Evolutionary conservation across 192 early-diverging fungal species (phyloP), one percentile per base, ranked within the genome.

Genomic region (Coemansia sp.): DNA sequence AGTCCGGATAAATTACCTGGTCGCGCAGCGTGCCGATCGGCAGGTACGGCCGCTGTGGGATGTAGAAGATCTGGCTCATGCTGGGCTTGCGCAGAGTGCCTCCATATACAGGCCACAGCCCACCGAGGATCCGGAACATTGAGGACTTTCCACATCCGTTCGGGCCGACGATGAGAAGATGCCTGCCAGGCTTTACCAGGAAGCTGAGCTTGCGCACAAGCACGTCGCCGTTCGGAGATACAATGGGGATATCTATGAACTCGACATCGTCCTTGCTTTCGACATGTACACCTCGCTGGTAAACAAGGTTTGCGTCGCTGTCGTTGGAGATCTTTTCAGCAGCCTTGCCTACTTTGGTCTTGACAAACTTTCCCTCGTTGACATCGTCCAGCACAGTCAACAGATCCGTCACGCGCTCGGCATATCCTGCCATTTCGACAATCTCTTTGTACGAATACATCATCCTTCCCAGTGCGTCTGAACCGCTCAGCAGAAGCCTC

Each of bases 1-100:
- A 91, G 71, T 97, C 87, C 14, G 97, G 97, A 75, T 99, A 99
- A 57, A 98, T 97, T 61, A 99, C 86, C 84, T 97, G 95, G 77
- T 98, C 96, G 36, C 97, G 89, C 50, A 99, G 79, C 2, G 93
- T 96, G 41, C 97, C 95, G 28, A 94, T 71, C 36, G 93, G 89
- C 29, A 99, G 82, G 63, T 99, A 99, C n/a, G 97, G 97, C 34
- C 94, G 87, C 74, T 99, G 97, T 27, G 97, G 96, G 59, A 99
- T 94, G 79, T 99, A 99, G 58, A 99, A 96, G 61, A 99, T 94
- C 72, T 92, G 88, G 64, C 87, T 87, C 71, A 86, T 84, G 69
- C 86, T 83, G 11, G 91, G 92, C 57, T 84, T 88, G 48, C 86
- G 84, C 65, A 91, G 71, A 6, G 86, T 87, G 59, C 90, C 87